Base-by-base conservation (phyloP, 2,329 filamentous ascomycete genomes). In the Nigrograna mackinnonii region DNA sequence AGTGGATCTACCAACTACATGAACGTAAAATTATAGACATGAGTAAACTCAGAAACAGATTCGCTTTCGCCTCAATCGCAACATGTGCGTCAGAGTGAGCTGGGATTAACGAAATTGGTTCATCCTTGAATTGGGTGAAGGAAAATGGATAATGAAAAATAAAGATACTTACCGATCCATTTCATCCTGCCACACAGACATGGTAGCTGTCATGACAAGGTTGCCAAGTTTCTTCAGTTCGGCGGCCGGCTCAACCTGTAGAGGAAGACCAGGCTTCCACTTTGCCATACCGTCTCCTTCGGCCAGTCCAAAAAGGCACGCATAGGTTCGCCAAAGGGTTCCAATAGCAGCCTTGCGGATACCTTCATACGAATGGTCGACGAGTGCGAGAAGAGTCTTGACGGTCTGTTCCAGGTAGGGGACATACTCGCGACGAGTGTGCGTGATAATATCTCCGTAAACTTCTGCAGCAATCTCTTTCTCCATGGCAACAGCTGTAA, bases 401-500 rank as follows among this genome's bases (percentile, higher is more conserved):
- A 99, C 83, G 6, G 90, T 90, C 76, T 89, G 87, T 75, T 96
- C 86, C 49, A 96, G 87, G 69, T 92, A 96, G 4, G 89, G 85
- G 54, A 95, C 79, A 67, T 83, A 90, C 54, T 87, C 82, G 62
- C 82, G 81, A 69, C 89, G 91, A 35, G 89, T 89, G 75, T 95
- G 86, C 35, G 88, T 86, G 60, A 97, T 86, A 49, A 99, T 84
- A 64, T 99, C 94, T 52, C 91, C 94, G 24, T 96, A 81, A 5
- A 96, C 91, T 69, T 99, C 94, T 33, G 96, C 84, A 26, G 94
- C 92, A 58, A 97, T 95, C 72, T 99, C 94, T 74, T 97, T 96
- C 79, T 97, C 94, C 59, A 96, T 82, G 18, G 92, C 90, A 41
- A 96, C 83, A 39, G 91, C 90, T 19, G 90, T 95, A 49, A 95